Percentiles rank a stretch among this genome's conserved stretches.
phyloP scores from a whole-genome alignment of 345 rosid genomes.

The Eucalyptus sideroxylon region DNA sequence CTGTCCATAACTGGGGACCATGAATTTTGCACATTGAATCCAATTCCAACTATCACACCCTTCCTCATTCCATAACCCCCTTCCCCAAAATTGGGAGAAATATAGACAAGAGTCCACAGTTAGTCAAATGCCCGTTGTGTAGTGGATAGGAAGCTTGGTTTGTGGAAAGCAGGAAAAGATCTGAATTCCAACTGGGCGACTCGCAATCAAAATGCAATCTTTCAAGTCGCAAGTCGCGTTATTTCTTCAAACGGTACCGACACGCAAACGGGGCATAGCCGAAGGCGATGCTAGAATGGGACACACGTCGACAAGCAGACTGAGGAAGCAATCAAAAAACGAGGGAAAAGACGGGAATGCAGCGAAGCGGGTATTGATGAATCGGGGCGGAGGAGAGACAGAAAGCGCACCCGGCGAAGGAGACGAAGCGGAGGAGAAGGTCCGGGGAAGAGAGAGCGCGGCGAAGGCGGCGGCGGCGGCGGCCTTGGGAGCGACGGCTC shows the following conservation, averaged over 20 bases:
- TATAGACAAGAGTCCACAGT: background rate
- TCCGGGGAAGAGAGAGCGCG: background rate
- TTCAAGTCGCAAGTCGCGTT: background rate
- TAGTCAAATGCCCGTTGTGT: background rate
- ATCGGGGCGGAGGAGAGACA: background rate
- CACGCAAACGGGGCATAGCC: background rate
- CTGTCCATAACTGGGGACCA: background rate
- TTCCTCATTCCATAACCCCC: background rate
- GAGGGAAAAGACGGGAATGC: background rate
- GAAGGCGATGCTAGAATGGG: background rate
- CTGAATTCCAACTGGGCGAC: background rate
- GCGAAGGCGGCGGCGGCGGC: background rate
- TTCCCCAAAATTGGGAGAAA: background rate
- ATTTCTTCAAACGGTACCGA: background rate
- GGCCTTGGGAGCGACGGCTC: background rate
- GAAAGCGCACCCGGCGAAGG: background rate
- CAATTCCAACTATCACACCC: background rate
- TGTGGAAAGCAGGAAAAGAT: background rate
- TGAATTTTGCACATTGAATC: background rate
- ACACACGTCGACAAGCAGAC: background rate
- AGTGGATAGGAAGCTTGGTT: too few species aligned
- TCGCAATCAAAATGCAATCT: background rate
- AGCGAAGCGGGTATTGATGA: background rate
- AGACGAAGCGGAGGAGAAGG: background rate
- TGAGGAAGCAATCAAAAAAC: background rate